Evolutionary conservation across 176 grass and related monocot species (phyloP), one percentile per base, ranked within the genome.

Genomic region (Triticum monococcum): DNA sequence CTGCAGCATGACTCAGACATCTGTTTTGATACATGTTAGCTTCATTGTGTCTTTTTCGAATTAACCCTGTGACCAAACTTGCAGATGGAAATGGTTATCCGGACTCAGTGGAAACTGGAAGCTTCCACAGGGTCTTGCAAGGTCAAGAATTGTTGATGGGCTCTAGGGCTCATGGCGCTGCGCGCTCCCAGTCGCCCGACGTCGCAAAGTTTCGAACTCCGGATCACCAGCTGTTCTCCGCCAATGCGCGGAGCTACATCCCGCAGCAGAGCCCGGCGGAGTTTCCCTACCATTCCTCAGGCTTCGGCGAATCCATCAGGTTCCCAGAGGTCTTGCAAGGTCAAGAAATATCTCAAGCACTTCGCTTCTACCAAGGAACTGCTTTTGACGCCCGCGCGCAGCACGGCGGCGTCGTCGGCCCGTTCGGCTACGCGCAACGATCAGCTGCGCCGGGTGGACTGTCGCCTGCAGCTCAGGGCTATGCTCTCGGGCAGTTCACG

Each of bases 261-360:
- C 59, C 24, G 9, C 64, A 62, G 11, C 71, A 8, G 45, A 84
- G 68, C 67, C 1, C 76, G 8, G 66, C 70, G 8, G 61, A 84
- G 35, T 83, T 91, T 64, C 17, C 88, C 66, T 92, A 91, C 87
- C 85, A 85, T n/a, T 81, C 85, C 52, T 78, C 71, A 72, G 94
- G 87, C 94, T 96, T 91, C 71, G 72, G 82, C 64, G 94, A 91
- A 85, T 90, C 94, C 64, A 31, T 91, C 38, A 69, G 85, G 78
- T 94, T 94, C 94, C 85, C 82, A 83, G 89, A 94, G 97, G 97
- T 98, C 97, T 98, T 98, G 97, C 97, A 96, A 98, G 94, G 97
- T 96, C 97, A 99, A 99, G 97, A 99, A 99, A 90, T 98, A 54
- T 89, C 90, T 60, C 90, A 77, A 46, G 81, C 41, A 48, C 60